Percentiles rank a stretch among this genome's conserved stretches.
These are phyloP conservation scores for Racocetra persica DNA, from an alignment of 371 early-diverging fungal genomes.

Conservation along the genomic window DNA sequence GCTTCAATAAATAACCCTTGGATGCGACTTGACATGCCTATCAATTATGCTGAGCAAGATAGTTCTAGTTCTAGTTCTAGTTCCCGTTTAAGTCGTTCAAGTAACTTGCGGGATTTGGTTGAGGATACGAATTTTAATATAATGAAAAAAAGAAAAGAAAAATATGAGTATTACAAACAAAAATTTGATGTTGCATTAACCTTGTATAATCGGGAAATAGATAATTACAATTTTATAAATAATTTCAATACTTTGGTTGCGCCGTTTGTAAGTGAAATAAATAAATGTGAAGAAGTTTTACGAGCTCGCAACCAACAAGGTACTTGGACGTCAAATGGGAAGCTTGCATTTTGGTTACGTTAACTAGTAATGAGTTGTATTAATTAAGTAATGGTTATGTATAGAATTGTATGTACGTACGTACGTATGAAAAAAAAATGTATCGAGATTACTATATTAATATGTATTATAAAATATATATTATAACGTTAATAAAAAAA, in stretches of 20 bases:
- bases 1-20: not conserved
- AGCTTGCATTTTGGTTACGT: slow-evolving; percentile 28
- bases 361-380: too few species aligned
- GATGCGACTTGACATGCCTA: too few species aligned
- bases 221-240: slow-evolving; percentile 5
- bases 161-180: too few species aligned
- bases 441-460: too few species aligned
- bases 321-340: not conserved
- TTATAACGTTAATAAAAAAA: too few species aligned
- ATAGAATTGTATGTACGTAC: too few species aligned
- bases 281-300: slow-evolving; percentile 1
- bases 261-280: not conserved
- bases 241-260: not conserved
- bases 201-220: not conserved
- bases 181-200: not conserved
- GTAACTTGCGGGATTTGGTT: not conserved
- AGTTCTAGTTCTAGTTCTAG: too few species aligned
- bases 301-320: not conserved
- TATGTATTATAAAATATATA: too few species aligned
- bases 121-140: not conserved
- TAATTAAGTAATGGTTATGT: too few species aligned
- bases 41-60: too few species aligned
- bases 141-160: not conserved
- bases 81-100: too few species aligned
- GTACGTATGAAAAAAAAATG: too few species aligned